Evolutionary conservation across 2,329 filamentous ascomycete species (phyloP).

Genomic region (Pestalotiopsis fici): DNA sequence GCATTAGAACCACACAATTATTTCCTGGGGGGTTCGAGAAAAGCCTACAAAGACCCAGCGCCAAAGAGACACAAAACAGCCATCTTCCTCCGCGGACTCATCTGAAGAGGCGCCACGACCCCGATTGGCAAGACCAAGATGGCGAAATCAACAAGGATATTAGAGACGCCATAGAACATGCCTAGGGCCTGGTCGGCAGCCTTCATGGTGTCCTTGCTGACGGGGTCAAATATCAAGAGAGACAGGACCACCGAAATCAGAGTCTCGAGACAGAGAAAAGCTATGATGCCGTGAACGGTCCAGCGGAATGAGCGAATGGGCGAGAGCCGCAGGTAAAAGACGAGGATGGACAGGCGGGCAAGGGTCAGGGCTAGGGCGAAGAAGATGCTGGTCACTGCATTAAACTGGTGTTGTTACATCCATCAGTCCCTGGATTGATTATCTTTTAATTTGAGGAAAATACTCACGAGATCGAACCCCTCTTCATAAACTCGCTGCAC

Average conservation of each 20-base stretch:
- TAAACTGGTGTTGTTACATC: background rate
- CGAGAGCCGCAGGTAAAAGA: slow-evolving; percentile 8
- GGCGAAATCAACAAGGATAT: slow-evolving; percentile 8
- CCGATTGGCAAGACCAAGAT: slow-evolving; percentile 7
- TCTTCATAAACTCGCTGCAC: background rate
- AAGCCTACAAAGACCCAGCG: slow-evolving; percentile 6
- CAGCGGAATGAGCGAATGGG: slow-evolving; percentile 3
- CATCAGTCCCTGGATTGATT: background rate
- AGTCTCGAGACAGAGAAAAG: slow-evolving; percentile 1
- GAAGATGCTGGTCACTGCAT: slow-evolving; percentile 7
- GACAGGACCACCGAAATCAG: background rate
- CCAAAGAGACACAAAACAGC: slow-evolving; percentile 2
- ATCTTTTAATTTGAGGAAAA: background rate
- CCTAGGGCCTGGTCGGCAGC: background rate
- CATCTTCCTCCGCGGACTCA: slow-evolving; percentile 7
- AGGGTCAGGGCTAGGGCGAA: background rate
- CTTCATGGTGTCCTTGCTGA: background rate
- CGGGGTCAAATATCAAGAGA: background rate
- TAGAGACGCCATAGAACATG: slow-evolving; percentile 14
- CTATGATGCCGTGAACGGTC: background rate
- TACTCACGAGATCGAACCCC: slow-evolving; percentile 1
- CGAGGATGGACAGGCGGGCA: slow-evolving; percentile 1
- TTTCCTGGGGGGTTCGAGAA: background rate
- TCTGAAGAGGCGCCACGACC: slow-evolving; percentile 4
- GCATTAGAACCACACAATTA: background rate